phyloP scores from a whole-genome alignment of 2,329 filamentous ascomycete genomes.

The Aspergillus hortae region DNA sequence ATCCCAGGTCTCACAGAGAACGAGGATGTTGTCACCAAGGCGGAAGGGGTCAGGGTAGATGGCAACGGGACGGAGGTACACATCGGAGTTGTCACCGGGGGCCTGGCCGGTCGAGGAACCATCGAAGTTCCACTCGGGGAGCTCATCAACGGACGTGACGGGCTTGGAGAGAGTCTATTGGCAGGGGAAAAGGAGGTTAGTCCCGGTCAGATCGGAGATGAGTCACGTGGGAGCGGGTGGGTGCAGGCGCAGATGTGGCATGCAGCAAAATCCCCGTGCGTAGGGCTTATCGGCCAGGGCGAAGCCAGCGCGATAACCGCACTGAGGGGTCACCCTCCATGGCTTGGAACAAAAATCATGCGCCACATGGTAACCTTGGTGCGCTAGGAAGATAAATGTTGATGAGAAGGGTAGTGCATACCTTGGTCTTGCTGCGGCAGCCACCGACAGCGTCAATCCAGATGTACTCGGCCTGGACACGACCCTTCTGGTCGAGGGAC shows the following conservation, averaged over 20 bases:
- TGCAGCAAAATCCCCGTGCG: background rate
- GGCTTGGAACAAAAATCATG: background rate
- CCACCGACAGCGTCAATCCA: conserved; percentile 86
- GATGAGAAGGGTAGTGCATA: conserved; percentile 50
- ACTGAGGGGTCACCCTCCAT: background rate
- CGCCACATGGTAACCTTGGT: background rate
- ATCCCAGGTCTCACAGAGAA: conserved; percentile 93
- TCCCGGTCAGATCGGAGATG: background rate
- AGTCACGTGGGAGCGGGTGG: conserved; percentile 1
- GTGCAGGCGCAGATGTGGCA: background rate
- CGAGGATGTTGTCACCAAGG: conserved; percentile 83
- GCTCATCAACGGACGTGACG: conserved; percentile 58
- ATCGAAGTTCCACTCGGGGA: conserved; percentile 78
- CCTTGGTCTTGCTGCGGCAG: conserved; percentile 92
- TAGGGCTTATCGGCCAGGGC: background rate
- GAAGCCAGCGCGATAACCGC: background rate
- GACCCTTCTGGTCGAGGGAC: conserved; percentile 82
- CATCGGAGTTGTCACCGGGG: conserved; percentile 91
- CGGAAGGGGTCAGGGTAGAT: conserved; percentile 93
- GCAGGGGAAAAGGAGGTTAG: background rate
- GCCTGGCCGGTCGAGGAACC: conserved; percentile 92
- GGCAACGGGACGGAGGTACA: conserved; percentile 89
- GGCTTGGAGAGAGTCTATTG: conserved; percentile 61
- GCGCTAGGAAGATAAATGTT: background rate
- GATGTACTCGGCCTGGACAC: conserved; percentile 91